Conservation (phyloP, 2,329 filamentous ascomycete genomes). For the Pseudopyricularia javanii region DNA sequence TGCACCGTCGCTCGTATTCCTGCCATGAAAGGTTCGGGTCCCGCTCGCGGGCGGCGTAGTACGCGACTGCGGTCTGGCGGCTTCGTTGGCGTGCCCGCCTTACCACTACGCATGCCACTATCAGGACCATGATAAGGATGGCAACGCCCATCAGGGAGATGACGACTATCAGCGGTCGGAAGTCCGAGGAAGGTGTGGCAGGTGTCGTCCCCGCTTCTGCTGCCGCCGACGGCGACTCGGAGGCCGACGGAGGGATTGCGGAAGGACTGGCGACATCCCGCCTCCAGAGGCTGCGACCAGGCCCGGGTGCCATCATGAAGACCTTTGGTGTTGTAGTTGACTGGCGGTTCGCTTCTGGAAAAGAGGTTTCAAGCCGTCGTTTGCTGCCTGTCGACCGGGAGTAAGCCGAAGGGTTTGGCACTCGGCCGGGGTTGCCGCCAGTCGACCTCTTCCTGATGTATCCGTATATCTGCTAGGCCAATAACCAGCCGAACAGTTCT, state of each 20-base stretch:
- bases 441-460: no score
- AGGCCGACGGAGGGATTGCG: not conserved
- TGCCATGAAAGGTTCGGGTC: constrained; percentile 11
- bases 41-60: constrained; percentile 7
- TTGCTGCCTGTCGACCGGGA: not conserved
- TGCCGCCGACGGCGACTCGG: not conserved
- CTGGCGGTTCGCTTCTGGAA: not conserved
- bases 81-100: constrained; percentile 5
- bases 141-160: not conserved
- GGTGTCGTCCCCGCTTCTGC: not conserved
- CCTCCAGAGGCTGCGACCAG: not conserved
- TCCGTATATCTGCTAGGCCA: not conserved
- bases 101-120: not conserved
- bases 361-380: not conserved
- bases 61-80: constrained; percentile 1
- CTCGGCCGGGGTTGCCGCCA: not conserved
- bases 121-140: not conserved
- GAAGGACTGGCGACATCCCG: not conserved
- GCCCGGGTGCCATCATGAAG: not conserved
- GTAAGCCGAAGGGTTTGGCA: no score
- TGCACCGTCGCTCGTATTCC: constrained; percentile 8
- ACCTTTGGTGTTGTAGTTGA: not conserved
- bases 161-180: not conserved
- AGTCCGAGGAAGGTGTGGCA: not conserved
- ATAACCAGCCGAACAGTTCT: no score